phyloP scores from a whole-genome alignment of 352 stramenopile genomes.

The Phytophthora pseudosyringae region DNA sequence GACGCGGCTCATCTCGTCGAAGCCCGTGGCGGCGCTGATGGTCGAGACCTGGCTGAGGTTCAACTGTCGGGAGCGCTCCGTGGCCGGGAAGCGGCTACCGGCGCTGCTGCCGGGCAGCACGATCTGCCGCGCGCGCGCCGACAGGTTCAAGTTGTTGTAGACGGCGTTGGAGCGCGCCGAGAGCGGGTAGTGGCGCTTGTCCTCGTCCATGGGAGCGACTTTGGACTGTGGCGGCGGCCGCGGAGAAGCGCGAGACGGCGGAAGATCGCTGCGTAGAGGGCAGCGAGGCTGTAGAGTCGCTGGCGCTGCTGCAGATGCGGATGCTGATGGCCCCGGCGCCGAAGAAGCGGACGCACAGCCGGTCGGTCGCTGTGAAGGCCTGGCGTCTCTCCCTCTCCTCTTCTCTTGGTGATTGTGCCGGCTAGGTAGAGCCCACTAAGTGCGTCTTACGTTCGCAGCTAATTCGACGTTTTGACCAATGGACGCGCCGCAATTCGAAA shows the following conservation, averaged over 20 bases:
- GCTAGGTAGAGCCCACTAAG: background rate
- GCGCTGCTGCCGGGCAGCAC: constrained; percentile 1
- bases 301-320: constrained; percentile 2
- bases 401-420: constrained; percentile 15
- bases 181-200: constrained; percentile 37
- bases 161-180: constrained; percentile 34
- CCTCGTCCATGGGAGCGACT: constrained; percentile 38
- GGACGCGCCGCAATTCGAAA: background rate
- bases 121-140: constrained; percentile 23
- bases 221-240: constrained; percentile 3
- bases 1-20: constrained; percentile 57
- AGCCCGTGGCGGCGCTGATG: constrained; percentile 32
- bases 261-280: background rate
- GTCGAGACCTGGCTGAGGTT: constrained; percentile 54
- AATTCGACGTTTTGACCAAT: constrained; percentile 19
- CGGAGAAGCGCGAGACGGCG: constrained; percentile 9
- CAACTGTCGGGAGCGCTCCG: constrained; percentile 51
- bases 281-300: constrained; percentile 10
- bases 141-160: constrained; percentile 41
- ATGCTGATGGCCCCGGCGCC: constrained; percentile 7
- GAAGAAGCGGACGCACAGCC: constrained; percentile 16
- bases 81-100: constrained; percentile 33
- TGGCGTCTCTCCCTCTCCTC: constrained; percentile 22
- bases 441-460: constrained; percentile 2
- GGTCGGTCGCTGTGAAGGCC: constrained; percentile 4